A percentile compares a stretch with the other conserved stretches of the same genome.
Evolutionary conservation across 768 basidiomycete species (phyloP).

Genomic region (Hericium alpestre): DNA sequence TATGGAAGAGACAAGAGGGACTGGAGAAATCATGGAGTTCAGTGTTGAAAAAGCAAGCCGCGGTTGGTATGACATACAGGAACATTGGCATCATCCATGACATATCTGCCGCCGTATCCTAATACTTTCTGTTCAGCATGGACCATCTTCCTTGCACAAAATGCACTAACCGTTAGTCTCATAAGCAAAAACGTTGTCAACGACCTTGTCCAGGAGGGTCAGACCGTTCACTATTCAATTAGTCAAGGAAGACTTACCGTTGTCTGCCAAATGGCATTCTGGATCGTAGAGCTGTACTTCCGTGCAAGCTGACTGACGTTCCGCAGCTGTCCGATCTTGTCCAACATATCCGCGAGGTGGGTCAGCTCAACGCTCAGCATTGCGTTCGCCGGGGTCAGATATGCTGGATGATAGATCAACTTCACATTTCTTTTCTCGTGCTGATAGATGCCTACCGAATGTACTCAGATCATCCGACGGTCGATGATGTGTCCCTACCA

Average conservation of each 20-base stretch:
- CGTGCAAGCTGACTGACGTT: conserved; percentile 45
- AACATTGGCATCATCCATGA: conserved; percentile 83
- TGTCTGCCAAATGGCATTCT: conserved; percentile 49
- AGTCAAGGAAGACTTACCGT: conserved; percentile 31
- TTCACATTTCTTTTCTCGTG: neutral
- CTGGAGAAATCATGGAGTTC: conserved; percentile 22
- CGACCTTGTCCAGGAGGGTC: conserved; percentile 28
- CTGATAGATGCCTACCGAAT: conserved; percentile 35
- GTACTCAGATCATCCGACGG: conserved; percentile 67
- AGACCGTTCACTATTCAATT: neutral
- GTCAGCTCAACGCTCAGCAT: conserved; percentile 69
- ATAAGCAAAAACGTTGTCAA: conserved; percentile 62
- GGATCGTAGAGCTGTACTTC: conserved; percentile 47
- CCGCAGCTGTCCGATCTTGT: conserved; percentile 33
- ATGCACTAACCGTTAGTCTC: conserved; percentile 51
- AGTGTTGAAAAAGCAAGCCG: neutral
- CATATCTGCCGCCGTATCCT: conserved; percentile 62
- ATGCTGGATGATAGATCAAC: conserved; percentile 32
- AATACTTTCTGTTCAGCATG: neutral
- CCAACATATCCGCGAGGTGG: conserved; percentile 51
- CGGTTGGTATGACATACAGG: conserved; percentile 37
- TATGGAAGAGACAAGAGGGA: conserved; percentile 73
- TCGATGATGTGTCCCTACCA: conserved; percentile 68
- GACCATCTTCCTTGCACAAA: neutral
- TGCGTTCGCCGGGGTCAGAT: conserved; percentile 70